These are phyloP conservation scores for Pseudogymnoascus sp. DNA, from an alignment of 2,329 filamentous ascomycete species.

Conservation along the genomic window DNA sequence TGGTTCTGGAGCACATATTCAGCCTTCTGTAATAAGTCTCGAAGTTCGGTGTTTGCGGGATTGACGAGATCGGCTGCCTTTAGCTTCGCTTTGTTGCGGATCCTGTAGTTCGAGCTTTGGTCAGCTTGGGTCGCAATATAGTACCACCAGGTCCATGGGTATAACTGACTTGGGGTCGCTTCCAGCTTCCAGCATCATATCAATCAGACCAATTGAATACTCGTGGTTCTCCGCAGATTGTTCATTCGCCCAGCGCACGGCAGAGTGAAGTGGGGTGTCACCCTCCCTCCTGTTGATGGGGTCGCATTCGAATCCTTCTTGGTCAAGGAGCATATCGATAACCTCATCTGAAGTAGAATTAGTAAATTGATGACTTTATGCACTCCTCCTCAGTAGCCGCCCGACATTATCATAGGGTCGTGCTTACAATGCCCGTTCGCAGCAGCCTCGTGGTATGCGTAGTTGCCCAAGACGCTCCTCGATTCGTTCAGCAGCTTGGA, in stretches of 20 bases:
- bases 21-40: slow-evolving; percentile 59
- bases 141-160: background rate
- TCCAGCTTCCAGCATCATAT: slow-evolving; percentile 78
- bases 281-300: slow-evolving; percentile 62
- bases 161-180: slow-evolving; percentile 45
- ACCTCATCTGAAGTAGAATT: slow-evolving; percentile 54
- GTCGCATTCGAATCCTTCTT: slow-evolving; percentile 80
- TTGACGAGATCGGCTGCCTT: slow-evolving; percentile 68
- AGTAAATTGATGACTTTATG: background rate
- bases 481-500: slow-evolving; percentile 78
- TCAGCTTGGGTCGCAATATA: background rate
- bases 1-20: slow-evolving; percentile 57
- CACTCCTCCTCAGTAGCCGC: no score
- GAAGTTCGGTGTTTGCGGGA: slow-evolving; percentile 57
- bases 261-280: slow-evolving; percentile 75
- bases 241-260: slow-evolving; percentile 68
- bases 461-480: slow-evolving; percentile 77
- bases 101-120: slow-evolving; percentile 26
- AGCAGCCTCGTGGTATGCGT: slow-evolving; percentile 85
- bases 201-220: slow-evolving; percentile 59
- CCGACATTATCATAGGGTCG: background rate
- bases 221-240: slow-evolving; percentile 56
- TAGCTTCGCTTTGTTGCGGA: slow-evolving; percentile 66
- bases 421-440: slow-evolving; percentile 73
- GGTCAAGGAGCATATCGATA: slow-evolving; percentile 75